Percentiles rank a stretch among this genome's conserved stretches.
phyloP scores from a whole-genome alignment of 768 basidiomycete species.

The Lentinus tigrinus region DNA sequence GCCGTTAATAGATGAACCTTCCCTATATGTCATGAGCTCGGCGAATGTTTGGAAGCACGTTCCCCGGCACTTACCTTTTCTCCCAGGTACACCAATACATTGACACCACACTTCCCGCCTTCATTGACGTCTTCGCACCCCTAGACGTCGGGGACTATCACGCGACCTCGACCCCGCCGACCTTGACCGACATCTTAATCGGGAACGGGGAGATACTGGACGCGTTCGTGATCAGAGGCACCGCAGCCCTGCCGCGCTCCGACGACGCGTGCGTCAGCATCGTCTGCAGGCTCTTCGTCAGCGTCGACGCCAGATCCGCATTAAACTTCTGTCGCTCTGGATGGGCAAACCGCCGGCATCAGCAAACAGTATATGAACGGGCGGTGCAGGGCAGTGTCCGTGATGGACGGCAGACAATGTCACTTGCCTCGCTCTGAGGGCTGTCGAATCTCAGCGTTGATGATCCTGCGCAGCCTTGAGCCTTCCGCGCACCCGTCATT shows the following conservation, averaged over 20 bases:
- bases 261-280: constrained; percentile 81
- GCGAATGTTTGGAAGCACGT: constrained; percentile 5
- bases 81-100: not conserved
- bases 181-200: constrained; percentile 62
- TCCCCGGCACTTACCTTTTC: constrained; percentile 8
- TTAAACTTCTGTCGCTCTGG: constrained; percentile 54
- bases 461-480: constrained; percentile 49
- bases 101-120: not conserved
- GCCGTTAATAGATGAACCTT: not conserved
- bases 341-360: constrained; percentile 7
- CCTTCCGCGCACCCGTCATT: constrained; percentile 7
- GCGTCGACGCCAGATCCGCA: constrained; percentile 53
- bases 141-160: constrained; percentile 14
- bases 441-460: constrained; percentile 78
- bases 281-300: constrained; percentile 64
- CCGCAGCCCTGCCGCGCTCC: constrained; percentile 68
- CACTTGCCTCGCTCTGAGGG: constrained; percentile 58
- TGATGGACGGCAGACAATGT: not conserved
- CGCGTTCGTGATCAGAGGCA: constrained; percentile 76
- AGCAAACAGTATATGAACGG: not conserved
- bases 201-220: constrained; percentile 79
- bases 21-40: not conserved
- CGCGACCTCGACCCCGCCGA: constrained; percentile 65
- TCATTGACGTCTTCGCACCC: not conserved
- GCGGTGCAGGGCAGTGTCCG: not conserved